These are phyloP conservation scores for Suillus ampliporus DNA, from an alignment of 768 basidiomycete genomes.

Conservation along the genomic window DNA sequence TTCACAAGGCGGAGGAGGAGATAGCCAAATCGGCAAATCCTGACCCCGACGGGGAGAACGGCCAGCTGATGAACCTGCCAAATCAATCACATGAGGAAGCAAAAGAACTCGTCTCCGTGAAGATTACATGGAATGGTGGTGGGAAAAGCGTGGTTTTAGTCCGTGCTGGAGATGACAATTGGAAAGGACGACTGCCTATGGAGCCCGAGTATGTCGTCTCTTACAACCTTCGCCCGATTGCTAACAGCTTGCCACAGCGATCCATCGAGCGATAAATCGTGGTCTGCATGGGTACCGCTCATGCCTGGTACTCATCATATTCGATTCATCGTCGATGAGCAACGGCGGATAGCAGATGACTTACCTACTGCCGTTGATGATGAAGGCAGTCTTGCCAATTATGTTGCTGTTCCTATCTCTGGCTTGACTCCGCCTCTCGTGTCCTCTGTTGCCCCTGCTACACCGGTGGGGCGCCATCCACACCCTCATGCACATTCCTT, in stretches of 20 bases:
- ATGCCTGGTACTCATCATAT: conserved; percentile 92
- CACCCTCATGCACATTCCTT: conserved; percentile 45
- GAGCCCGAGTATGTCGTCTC: conserved; percentile 57
- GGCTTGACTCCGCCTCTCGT: conserved; percentile 38
- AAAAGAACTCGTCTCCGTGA: conserved; percentile 46
- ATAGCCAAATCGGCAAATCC: conserved; percentile 21
- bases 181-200: conserved; percentile 74
- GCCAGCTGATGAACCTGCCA: conserved; percentile 25
- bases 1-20: conserved; percentile 44
- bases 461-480: conserved; percentile 31
- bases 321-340: conserved; percentile 93
- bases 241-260: conserved; percentile 30
- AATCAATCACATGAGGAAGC: conserved; percentile 26
- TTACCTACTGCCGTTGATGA: conserved; percentile 92
- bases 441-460: conserved; percentile 43
- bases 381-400: conserved; percentile 93
- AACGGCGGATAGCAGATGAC: conserved; percentile 79
- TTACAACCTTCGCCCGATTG: conserved; percentile 7
- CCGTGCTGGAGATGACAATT: conserved; percentile 75
- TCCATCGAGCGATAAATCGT: conserved; percentile 41
- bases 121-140: conserved; percentile 69
- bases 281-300: conserved; percentile 53
- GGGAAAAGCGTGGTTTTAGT: conserved; percentile 70
- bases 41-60: conserved; percentile 22
- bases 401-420: conserved; percentile 62